Conservation (phyloP, 1,139 yeast genomes). For the Saccharomyces hybrid region DNA sequence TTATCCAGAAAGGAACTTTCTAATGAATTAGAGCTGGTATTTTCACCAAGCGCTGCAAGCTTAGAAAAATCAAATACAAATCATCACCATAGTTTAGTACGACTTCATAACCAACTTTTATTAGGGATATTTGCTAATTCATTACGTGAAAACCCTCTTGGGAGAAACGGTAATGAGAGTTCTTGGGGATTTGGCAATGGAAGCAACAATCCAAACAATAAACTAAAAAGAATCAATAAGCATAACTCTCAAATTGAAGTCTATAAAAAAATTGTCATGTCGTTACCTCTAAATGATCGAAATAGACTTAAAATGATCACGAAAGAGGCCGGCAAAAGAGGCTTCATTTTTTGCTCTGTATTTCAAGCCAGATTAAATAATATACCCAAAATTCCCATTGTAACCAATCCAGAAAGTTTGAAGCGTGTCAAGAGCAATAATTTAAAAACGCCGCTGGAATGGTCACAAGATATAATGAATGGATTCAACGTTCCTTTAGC, state of each 20-base stretch:
- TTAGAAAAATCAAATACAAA: neutral
- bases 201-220: constrained; percentile 15
- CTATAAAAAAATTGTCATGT: constrained; percentile 78
- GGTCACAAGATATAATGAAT: constrained; percentile 90
- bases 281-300: constrained; percentile 77
- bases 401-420: constrained; percentile 37
- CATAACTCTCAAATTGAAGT: constrained; percentile 58
- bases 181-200: constrained; percentile 30
- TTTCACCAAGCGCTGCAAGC: constrained; percentile 19
- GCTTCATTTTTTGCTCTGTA: constrained; percentile 66
- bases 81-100: constrained; percentile 22
- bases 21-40: constrained; percentile 24
- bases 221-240: constrained; percentile 23
- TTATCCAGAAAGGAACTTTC: constrained; percentile 65
- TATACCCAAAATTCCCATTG: constrained; percentile 83
- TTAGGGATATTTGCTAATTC: constrained; percentile 80
- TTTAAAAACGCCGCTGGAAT: constrained; percentile 53
- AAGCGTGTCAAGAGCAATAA: constrained; percentile 38
- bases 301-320: constrained; percentile 77
- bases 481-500: constrained; percentile 83
- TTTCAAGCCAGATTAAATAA: constrained; percentile 77
- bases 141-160: constrained; percentile 42
- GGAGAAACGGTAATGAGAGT: constrained; percentile 21
- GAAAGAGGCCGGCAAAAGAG: constrained; percentile 70
- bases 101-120: constrained; percentile 72